Conservation (phyloP, 2,329 filamentous ascomycete genomes). For the Mariannaea elegans region DNA sequence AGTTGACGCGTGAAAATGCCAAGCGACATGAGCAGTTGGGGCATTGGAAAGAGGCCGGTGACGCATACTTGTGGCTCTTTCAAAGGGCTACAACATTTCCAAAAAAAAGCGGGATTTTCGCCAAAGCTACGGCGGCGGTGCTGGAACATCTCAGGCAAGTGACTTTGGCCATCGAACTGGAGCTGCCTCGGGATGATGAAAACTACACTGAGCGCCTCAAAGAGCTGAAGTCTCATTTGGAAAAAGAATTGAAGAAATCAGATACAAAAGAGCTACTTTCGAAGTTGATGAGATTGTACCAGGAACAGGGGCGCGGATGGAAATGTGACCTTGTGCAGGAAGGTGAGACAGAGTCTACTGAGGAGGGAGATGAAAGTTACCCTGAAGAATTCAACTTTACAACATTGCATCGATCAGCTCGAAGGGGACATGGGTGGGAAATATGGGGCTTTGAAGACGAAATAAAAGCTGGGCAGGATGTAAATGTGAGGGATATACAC, state of each 20-base stretch:
- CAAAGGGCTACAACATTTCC: conserved; percentile 13
- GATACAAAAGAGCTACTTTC: background rate
- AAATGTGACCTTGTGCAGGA: background rate
- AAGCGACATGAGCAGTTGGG: conserved; percentile 16
- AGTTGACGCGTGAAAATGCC: conserved; percentile 21
- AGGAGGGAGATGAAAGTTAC: too few relatives aligned
- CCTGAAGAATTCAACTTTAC: background rate
- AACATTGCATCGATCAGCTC: background rate
- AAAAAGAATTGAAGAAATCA: background rate
- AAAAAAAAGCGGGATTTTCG: background rate
- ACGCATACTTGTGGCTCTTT: conserved; percentile 30
- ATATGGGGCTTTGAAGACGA: too few relatives aligned
- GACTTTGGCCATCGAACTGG: conserved; percentile 9
- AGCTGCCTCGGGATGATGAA: background rate
- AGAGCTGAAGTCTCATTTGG: background rate
- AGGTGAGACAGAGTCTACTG: background rate
- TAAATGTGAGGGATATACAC: conserved; percentile 27
- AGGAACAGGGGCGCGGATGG: background rate
- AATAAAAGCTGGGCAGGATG: background rate
- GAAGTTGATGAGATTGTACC: background rate
- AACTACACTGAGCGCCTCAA: background rate
- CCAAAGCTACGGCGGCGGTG: conserved; percentile 24
- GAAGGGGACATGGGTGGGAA: too few relatives aligned
- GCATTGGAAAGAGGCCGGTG: conserved; percentile 22
- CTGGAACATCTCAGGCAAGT: conserved; percentile 28